Conservation (phyloP, 2,329 filamentous ascomycete genomes). For the Anthostomella pinea region DNA sequence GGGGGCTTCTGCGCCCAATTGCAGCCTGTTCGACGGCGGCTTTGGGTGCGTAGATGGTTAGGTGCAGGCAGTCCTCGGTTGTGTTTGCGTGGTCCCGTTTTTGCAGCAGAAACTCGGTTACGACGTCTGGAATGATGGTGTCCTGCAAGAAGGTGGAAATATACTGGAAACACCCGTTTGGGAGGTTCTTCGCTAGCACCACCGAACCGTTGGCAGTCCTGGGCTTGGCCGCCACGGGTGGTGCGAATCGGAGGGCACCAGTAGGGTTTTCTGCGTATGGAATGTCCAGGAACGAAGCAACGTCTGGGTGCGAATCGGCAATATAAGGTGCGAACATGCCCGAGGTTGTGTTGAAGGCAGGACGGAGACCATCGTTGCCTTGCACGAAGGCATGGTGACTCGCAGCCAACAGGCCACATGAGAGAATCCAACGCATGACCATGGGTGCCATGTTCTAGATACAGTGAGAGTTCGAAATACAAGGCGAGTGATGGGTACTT, state of each 20-base stretch:
- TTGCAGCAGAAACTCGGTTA: slow-evolving; percentile 5
- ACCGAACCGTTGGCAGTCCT: background rate
- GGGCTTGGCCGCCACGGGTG: slow-evolving; percentile 8
- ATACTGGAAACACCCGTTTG: slow-evolving; percentile 10
- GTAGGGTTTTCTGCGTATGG: slow-evolving; percentile 17
- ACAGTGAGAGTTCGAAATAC: too few species aligned
- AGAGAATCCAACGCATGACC: too few species aligned
- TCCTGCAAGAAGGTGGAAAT: background rate
- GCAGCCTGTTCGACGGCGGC: slow-evolving; percentile 1
- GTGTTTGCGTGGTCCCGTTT: slow-evolving; percentile 5
- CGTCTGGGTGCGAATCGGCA: slow-evolving; percentile 4
- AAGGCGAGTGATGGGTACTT: too few species aligned
- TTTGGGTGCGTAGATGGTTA: slow-evolving; percentile 14
- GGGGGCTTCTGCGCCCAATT: too few species aligned
- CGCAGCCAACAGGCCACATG: too few species aligned
- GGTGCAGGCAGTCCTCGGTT: slow-evolving; percentile 17
- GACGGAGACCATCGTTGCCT: too few species aligned
- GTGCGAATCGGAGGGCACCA: slow-evolving; percentile 11
- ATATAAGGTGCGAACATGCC: slow-evolving; percentile 4
- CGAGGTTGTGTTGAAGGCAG: slow-evolving; percentile 9
- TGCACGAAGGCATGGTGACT: too few species aligned
- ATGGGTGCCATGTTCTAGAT: too few species aligned
- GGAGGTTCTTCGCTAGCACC: slow-evolving; percentile 4
- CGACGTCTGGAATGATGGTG: slow-evolving; percentile 2
- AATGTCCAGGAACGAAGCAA: slow-evolving; percentile 13